These are phyloP conservation scores for Trichoderma sp. DNA, from an alignment of 2,329 filamentous ascomycete species.

Conservation along the genomic window DNA sequence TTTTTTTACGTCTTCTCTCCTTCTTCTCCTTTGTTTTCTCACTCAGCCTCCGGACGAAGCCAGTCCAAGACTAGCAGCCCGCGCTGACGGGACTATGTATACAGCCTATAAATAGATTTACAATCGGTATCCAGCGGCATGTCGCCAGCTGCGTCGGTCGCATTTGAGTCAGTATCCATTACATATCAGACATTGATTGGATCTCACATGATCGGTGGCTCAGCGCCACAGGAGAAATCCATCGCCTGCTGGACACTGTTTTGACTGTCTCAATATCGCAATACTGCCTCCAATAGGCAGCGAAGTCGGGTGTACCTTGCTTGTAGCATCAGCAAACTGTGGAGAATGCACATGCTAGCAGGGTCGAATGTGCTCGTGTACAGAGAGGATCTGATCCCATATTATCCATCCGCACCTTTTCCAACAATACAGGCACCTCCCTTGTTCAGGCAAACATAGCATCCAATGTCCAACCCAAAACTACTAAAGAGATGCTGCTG, in stretches of 20 bases:
- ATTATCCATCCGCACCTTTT: background rate
- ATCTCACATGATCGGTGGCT: constrained; percentile 3
- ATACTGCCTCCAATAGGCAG: background rate
- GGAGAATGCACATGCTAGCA: background rate
- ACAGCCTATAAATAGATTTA: constrained; percentile 18
- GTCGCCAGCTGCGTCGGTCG: background rate
- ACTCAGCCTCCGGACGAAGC: constrained; percentile 4
- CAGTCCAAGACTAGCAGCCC: constrained; percentile 16
- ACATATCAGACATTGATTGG: background rate
- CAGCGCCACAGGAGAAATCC: background rate
- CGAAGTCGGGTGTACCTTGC: background rate
- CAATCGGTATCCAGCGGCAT: background rate
- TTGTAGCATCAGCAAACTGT: background rate
- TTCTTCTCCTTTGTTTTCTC: background rate
- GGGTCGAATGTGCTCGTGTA: background rate
- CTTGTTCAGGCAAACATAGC: background rate
- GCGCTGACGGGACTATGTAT: constrained; percentile 8
- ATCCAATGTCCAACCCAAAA: background rate
- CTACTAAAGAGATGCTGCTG: background rate
- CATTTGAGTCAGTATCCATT: background rate
- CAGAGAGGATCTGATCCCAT: background rate
- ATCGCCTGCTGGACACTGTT: background rate
- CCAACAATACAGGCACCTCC: background rate
- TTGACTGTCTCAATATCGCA: background rate
- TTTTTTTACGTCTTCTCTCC: background rate